Evolutionary conservation across 441 rosid genomes (phyloP).

Genomic region (Francoa sonchifolia): DNA sequence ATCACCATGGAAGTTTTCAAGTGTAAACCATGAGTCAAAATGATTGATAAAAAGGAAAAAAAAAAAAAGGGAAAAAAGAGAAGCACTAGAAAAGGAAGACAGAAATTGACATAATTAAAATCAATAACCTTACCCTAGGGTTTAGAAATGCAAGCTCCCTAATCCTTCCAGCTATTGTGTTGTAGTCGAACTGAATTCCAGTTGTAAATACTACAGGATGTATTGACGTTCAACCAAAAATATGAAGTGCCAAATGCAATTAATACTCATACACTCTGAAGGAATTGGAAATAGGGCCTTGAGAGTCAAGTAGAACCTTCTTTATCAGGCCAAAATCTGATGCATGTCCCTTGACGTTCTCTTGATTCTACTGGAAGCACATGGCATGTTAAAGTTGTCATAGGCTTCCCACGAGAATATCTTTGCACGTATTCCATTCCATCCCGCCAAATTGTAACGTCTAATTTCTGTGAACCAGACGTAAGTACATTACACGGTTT

Average conservation of each 20-base stretch:
- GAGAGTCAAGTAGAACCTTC: constrained; percentile 41
- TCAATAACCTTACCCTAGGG: constrained; percentile 48
- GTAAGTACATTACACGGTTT: neutral
- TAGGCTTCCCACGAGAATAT: constrained; percentile 87
- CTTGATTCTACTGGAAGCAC: constrained; percentile 51
- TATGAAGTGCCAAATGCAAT: constrained; percentile 8
- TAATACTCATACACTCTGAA: neutral
- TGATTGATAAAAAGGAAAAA: too few relatives aligned
- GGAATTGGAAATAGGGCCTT: constrained; percentile 2
- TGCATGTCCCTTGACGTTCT: constrained; percentile 53
- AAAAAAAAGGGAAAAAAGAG: too few relatives aligned
- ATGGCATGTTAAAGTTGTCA: constrained; percentile 42
- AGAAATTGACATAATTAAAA: constrained; percentile 8
- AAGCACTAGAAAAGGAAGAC: too few relatives aligned
- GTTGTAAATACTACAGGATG: constrained; percentile 68
- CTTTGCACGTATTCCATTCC: constrained; percentile 73
- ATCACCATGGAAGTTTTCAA: too few relatives aligned
- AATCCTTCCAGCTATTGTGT: constrained; percentile 72
- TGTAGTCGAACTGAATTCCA: constrained; percentile 73
- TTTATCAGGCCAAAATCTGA: constrained; percentile 94
- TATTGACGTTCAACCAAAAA: constrained; percentile 10
- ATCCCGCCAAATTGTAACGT: constrained; percentile 86
- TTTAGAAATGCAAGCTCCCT: constrained; percentile 93
- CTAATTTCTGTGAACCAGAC: constrained; percentile 40
- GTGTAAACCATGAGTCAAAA: too few relatives aligned